Conservation (phyloP, 2,329 filamentous ascomycete species). For the Ophiostoma quercus region DNA sequence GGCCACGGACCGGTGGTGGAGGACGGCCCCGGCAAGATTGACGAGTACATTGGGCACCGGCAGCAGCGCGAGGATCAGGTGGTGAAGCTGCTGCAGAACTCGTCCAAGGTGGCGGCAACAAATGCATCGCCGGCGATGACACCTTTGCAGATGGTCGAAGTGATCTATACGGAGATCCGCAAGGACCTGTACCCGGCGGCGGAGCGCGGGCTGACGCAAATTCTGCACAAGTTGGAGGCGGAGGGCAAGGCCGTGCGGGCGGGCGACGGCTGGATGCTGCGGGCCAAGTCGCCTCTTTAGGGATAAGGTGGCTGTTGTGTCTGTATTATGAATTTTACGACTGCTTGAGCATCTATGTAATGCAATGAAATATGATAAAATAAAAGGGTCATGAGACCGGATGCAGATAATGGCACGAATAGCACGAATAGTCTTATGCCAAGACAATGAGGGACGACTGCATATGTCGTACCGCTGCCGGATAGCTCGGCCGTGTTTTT, state of each 20-base stretch:
- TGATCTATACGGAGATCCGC: conserved; percentile 77
- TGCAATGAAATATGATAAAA: no score
- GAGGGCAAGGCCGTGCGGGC: conserved; percentile 60
- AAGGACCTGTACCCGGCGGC: conserved; percentile 71
- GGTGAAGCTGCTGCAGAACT: conserved; percentile 52
- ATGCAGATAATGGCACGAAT: neutral
- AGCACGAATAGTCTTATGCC: neutral
- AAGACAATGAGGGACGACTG: neutral
- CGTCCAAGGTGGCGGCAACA: neutral
- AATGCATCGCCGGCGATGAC: conserved; percentile 47
- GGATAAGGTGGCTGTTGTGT: neutral
- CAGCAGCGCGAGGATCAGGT: conserved; percentile 75
- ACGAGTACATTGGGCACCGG: conserved; percentile 79
- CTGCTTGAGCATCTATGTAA: no score
- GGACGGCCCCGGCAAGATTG: conserved; percentile 64
- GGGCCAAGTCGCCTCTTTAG: conserved; percentile 41
- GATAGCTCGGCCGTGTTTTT: neutral
- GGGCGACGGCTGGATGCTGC: conserved; percentile 42
- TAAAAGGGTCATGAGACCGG: neutral
- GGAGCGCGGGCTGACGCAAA: conserved; percentile 67
- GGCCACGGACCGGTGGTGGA: conserved; percentile 78
- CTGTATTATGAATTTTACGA: neutral
- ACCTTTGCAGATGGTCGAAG: conserved; percentile 76
- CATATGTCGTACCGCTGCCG: neutral
- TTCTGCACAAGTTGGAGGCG: conserved; percentile 68